Base-by-base conservation (phyloP, 1,284 basidiomycete genomes). In the Cutaneotrichosporon sp. region DNA sequence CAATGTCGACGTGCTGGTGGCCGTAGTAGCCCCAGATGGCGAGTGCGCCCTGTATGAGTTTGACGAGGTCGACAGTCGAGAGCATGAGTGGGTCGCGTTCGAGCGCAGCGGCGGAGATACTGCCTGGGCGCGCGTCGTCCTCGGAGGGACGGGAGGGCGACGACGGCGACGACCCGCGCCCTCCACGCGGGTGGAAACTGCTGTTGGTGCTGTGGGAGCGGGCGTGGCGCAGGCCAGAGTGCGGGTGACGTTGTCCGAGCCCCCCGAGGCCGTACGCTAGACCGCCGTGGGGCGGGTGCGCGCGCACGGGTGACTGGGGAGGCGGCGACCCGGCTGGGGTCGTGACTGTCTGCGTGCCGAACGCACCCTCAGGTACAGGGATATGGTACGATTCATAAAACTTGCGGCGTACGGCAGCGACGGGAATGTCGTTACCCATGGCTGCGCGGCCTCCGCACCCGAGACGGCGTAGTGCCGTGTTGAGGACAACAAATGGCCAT, bases 371-470 rank as follows among this genome's bases (percentile, higher is more conserved):
- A 1, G 68, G 69, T 7, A 52, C 22, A 2, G 68, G 66, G 20
- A 74, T 58, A 7, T 62, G 58, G 50, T 74, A 74, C 21, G 67
- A 52, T 37, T 71, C 70, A 48, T 63, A 62, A 44, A 72, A 71
- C 52, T 74, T 74, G 20, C 69, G 64, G 35, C 68, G 63, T 12
- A 74, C 60, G 4, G 70, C 64, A 3, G 69, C 63, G 8, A 69
- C 69, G 33, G 45, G 43, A 4, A 40, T 14, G 36, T 74, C 70
- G 54, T 68, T 64, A n/a, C 69, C 68, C 60, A 74, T 63, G 0
- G 66, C 60, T 8, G 72, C 72, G 46, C 72, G 62, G 23, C 70
- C 72, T 47, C 72, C 70, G 48, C 72, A 74, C 14, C 72, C 72
- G 12, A 74, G 54, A 8, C 72, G 60, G 15, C 72, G 56, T 7